These are phyloP conservation scores for Pseudognaphalium luteoalbum DNA, from an alignment of 129 eudicot genomes.

Conservation along the genomic window DNA sequence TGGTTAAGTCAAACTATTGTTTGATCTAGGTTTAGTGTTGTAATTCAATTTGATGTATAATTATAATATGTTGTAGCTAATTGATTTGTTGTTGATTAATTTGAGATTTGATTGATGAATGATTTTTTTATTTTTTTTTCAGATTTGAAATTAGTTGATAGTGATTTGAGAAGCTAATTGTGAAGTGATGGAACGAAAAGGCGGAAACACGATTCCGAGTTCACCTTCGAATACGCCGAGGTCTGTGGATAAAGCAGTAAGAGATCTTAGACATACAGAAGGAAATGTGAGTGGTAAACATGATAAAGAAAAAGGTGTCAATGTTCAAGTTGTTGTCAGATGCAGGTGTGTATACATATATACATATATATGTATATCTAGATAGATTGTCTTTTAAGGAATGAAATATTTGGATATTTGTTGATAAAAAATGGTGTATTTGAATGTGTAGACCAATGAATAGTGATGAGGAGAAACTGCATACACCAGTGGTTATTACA, in stretches of 20 bases:
- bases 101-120: neutral
- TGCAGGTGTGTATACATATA: slow-evolving; percentile 58
- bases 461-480: slow-evolving; percentile 73
- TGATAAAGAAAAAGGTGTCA: slow-evolving; percentile 82
- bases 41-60: neutral
- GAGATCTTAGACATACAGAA: slow-evolving; percentile 82
- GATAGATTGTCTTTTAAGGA: neutral
- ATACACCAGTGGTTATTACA: slow-evolving; percentile 84
- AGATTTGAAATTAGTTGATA: neutral
- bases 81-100: neutral
- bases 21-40: neutral
- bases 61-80: neutral
- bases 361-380: neutral
- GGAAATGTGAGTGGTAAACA: slow-evolving; percentile 57
- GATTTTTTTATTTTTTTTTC: neutral
- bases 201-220: slow-evolving; percentile 50
- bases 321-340: slow-evolving; percentile 82
- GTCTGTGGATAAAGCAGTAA: slow-evolving; percentile 60
- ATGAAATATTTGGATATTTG: neutral
- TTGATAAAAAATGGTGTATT: neutral
- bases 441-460: slow-evolving; percentile 68
- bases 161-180: slow-evolving; percentile 31
- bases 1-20: neutral
- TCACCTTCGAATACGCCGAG: slow-evolving; percentile 85
- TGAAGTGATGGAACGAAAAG: slow-evolving; percentile 63